Conservation (phyloP, 2,329 filamentous ascomycete species). For the Lecanosticta acicola region DNA sequence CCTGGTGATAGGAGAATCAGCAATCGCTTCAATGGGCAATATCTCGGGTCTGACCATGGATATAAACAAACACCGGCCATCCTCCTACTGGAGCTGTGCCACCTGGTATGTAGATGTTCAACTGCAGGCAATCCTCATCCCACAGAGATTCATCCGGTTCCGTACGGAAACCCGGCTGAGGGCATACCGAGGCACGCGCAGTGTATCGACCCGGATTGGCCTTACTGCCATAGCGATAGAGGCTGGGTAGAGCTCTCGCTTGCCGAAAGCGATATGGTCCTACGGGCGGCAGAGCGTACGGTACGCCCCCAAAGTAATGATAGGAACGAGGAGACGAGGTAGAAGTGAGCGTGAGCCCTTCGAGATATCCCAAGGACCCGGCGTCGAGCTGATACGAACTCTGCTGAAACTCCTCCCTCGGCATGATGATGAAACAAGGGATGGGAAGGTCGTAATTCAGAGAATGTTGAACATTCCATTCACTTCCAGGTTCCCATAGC, state of each 20-base stretch:
- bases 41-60: slow-evolving; percentile 44
- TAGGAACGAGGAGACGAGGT: slow-evolving; percentile 23
- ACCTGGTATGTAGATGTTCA: slow-evolving; percentile 51
- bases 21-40: too few relatives aligned
- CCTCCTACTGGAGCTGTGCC: slow-evolving; percentile 42
- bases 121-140: slow-evolving; percentile 53
- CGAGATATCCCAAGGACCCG: slow-evolving; percentile 44
- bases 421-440: slow-evolving; percentile 14
- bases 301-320: slow-evolving; percentile 52
- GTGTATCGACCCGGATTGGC: slow-evolving; percentile 44
- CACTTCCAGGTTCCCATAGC: too few relatives aligned
- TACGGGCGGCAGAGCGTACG: slow-evolving; percentile 50
- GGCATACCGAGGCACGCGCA: slow-evolving; percentile 42
- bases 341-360: slow-evolving; percentile 44
- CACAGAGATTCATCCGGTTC: slow-evolving; percentile 29
- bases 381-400: slow-evolving; percentile 34
- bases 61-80: slow-evolving; percentile 55
- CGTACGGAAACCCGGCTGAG: slow-evolving; percentile 40
- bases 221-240: slow-evolving; percentile 48
- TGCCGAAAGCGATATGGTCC: slow-evolving; percentile 46
- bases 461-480: too few relatives aligned
- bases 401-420: slow-evolving; percentile 13
- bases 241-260: slow-evolving; percentile 43
- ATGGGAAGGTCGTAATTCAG: too few relatives aligned
- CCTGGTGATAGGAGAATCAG: slow-evolving; percentile 2